These are phyloP conservation scores for Lepiota venenata DNA, from an alignment of 768 basidiomycete species.

Conservation along the genomic window DNA sequence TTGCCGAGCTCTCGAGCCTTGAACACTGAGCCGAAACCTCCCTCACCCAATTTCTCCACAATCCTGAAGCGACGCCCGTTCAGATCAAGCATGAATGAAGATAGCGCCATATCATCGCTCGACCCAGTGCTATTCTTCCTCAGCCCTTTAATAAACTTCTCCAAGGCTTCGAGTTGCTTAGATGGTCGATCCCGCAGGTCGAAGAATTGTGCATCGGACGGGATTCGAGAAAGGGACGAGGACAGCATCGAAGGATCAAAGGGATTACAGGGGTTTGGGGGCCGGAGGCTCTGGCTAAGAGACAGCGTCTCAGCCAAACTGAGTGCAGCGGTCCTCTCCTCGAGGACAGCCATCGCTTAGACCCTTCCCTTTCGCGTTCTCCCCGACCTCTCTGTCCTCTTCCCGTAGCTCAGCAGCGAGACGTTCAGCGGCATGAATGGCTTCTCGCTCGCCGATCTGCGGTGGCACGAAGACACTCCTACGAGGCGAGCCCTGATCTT, in stretches of 20 bases:
- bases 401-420: conserved; percentile 48
- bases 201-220: conserved; percentile 56
- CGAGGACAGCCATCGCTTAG: conserved; percentile 32
- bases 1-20: conserved; percentile 61
- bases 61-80: conserved; percentile 65
- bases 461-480: conserved; percentile 26
- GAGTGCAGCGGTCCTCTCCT: conserved; percentile 61
- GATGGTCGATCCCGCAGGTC: conserved; percentile 55
- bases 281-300: conserved; percentile 59
- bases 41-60: conserved; percentile 90
- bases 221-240: conserved; percentile 60
- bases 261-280: conserved; percentile 88
- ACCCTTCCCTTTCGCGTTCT: conserved; percentile 22
- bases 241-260: conserved; percentile 66
- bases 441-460: conserved; percentile 39
- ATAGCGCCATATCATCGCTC: conserved; percentile 31
- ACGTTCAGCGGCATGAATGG: conserved; percentile 48
- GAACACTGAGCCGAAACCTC: conserved; percentile 96
- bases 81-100: conserved; percentile 55
- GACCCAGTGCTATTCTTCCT: conserved; percentile 38
- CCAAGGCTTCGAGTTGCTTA: conserved; percentile 61
- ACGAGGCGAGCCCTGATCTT: conserved; percentile 19
- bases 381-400: conserved; percentile 30
- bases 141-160: conserved; percentile 62
- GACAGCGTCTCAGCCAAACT: conserved; percentile 64